Percentiles rank a stretch among this genome's conserved stretches.
phyloP scores from a whole-genome alignment of 164 flowering plant genomes.

The Platanus orientalis region DNA sequence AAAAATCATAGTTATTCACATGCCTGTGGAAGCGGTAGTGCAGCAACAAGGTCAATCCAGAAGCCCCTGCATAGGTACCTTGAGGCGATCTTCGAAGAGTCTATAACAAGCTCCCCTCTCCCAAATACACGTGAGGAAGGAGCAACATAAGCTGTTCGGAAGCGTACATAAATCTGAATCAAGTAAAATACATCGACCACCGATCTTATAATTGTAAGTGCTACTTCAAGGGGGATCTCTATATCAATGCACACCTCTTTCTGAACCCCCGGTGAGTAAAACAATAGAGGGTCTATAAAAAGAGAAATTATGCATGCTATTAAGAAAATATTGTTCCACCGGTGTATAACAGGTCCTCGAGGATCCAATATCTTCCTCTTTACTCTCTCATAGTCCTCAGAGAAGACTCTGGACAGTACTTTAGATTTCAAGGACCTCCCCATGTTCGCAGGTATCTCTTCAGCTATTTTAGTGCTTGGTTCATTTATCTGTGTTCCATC shows the following conservation, averaged over 20 bases:
- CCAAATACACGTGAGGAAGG: conserved; percentile 97
- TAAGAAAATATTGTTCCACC: conserved; percentile 84
- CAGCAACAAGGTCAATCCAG: conserved; percentile 76
- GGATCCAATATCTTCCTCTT: conserved; percentile 76
- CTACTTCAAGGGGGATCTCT: conserved; percentile 45
- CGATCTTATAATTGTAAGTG: conserved; percentile 55
- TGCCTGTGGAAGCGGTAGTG: conserved; percentile 96
- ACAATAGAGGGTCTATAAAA: conserved; percentile 85
- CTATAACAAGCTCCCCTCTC: conserved; percentile 90
- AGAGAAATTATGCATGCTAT: conserved; percentile 75
- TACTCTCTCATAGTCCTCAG: conserved; percentile 77
- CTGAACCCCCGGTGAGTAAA: conserved; percentile 53
- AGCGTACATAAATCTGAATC: conserved; percentile 60
- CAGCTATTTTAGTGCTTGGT: conserved; percentile 26
- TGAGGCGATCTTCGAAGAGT: conserved; percentile 57
- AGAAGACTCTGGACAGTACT: conserved; percentile 83
- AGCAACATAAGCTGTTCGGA: conserved; percentile 84
- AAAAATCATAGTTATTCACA: conserved; percentile 4
- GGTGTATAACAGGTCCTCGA: conserved; percentile 49
- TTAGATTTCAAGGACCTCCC: conserved; percentile 57
- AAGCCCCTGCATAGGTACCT: conserved; percentile 56
- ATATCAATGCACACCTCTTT: conserved; percentile 50
- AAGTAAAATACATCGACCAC: conserved; percentile 68
- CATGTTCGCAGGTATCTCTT: conserved; percentile 10
- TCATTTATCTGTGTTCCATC: conserved; percentile 39